Conservation (phyloP, 2,329 filamentous ascomycete species). For the Aspergillus awamori region DNA sequence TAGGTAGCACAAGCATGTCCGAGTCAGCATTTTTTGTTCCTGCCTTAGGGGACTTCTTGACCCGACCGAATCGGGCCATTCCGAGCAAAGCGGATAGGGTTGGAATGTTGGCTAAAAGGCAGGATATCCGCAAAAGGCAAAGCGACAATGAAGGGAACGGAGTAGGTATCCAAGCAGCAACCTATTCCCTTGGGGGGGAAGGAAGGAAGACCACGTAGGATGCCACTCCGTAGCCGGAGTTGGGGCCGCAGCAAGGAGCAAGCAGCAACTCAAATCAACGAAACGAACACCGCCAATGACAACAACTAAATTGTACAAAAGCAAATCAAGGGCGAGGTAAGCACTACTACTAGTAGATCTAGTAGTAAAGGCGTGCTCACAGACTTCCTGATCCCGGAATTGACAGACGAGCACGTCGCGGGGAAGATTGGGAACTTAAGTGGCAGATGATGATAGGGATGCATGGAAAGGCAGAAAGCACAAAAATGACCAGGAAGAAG, state of each 20-base stretch:
- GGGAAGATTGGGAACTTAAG: not conserved
- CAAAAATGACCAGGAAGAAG: not conserved
- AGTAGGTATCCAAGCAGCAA: not conserved
- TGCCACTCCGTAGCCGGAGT: not conserved
- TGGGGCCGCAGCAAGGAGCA: conserved; percentile 10
- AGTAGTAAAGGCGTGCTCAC: not conserved
- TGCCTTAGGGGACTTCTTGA: conserved; percentile 30
- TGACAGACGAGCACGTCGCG: not conserved
- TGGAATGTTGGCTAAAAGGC: conserved; percentile 19
- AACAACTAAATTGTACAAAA: not conserved
- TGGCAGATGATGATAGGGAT: not conserved
- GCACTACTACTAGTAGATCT: not conserved
- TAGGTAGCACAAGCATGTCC: conserved; percentile 23
- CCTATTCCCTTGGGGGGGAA: not conserved
- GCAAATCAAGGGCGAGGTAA: not conserved
- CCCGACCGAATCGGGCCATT: conserved; percentile 36
- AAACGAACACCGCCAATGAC: not conserved
- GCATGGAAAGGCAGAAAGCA: conserved; percentile 1
- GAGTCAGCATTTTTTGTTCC: conserved; percentile 32
- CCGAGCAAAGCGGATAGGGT: conserved; percentile 21
- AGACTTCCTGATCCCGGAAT: not conserved
- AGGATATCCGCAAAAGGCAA: conserved; percentile 12
- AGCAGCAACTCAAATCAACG: not conserved
- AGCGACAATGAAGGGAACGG: conserved; percentile 12
- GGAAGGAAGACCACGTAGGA: not conserved